Base-by-base conservation (phyloP, 2,329 filamentous ascomycete species). In the Xylaria sp. region DNA sequence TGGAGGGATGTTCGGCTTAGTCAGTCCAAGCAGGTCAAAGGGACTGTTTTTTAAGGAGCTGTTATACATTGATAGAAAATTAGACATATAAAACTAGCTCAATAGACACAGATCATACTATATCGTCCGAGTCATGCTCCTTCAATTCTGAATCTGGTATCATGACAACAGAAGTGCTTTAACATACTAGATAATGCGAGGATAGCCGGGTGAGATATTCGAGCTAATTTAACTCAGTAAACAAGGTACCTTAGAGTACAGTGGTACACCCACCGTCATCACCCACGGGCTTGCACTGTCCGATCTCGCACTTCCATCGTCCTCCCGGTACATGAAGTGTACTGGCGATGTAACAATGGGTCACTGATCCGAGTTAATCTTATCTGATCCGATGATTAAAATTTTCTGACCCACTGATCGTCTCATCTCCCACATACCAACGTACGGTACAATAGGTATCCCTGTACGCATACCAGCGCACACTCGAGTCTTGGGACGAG, bases 381-480 rank as follows among this genome's bases (percentile, higher is more conserved):
- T 76, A 78, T 78, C 76, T 73, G 76, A 78, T 78, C 76, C 74
- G 74, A 64, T 75, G 76, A 78, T 78, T 76, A 76, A 74, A 77
- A 9, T 77, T 71, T 64, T 65, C 54, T 20, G 72, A 69, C 70
- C 76, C 74, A 74, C 73, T 46, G 34, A 34, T 65, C 48, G 56
- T 51, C 44, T 63, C 37, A 44, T 56, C 37, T 23, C 46, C 55
- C 46, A 46, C 39, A 41, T 25, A 52, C 10, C 10, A 37, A 37
- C 13, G 3, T 13, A 32, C 15, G 20, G 3, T 20, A 58, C 28
- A 28, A 15, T 39, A 15, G n/a, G n/a, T 25, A 60, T 59, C n/a
- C 41, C 37, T 25, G 54, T 32, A 61, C 8, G 50, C 18, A 50
- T 32, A 50, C 50, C 20, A 65, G 20, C 34, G 34, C 51, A 20